Percentiles rank a stretch among this genome's conserved stretches.
Evolutionary conservation across 2,329 filamentous ascomycete species (phyloP).

Genomic region (Colletotrichum lupini): DNA sequence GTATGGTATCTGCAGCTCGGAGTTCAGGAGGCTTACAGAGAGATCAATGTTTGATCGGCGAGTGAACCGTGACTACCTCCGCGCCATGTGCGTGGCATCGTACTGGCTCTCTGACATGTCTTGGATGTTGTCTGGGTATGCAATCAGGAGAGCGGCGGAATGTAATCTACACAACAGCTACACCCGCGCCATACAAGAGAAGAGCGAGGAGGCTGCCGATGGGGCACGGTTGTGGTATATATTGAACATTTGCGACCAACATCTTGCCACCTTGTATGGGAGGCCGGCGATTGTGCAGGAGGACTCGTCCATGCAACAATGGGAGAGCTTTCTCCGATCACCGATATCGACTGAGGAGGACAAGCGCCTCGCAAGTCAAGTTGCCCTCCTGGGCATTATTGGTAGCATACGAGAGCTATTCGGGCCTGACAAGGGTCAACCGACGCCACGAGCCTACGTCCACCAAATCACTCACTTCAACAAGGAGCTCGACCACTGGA

Average conservation of each 20-base stretch:
- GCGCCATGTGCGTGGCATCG: conserved; percentile 68
- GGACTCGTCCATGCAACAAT: conserved; percentile 66
- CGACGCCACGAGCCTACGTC: conserved; percentile 61
- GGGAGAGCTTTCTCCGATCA: conserved; percentile 65
- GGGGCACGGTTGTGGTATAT: conserved; percentile 70
- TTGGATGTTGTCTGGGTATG: conserved; percentile 69
- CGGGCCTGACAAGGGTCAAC: conserved; percentile 64
- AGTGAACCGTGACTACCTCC: conserved; percentile 60
- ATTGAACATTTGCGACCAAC: conserved; percentile 70
- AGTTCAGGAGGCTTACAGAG: conserved; percentile 66
- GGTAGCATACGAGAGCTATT: conserved; percentile 65
- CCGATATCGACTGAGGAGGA: conserved; percentile 64
- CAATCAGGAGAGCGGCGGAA: conserved; percentile 60
- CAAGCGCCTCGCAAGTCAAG: conserved; percentile 66
- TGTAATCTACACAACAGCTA: conserved; percentile 57
- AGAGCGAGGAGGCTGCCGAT: conserved; percentile 58
- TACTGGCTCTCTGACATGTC: conserved; percentile 73
- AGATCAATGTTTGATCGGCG: conserved; percentile 50
- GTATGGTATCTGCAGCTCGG: conserved; percentile 63
- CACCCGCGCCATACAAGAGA: conserved; percentile 49
- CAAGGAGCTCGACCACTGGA: conserved; percentile 51
- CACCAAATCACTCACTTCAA: conserved; percentile 53
- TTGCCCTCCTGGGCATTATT: conserved; percentile 68
- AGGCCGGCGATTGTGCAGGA: conserved; percentile 69
- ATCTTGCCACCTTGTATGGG: conserved; percentile 70